Evolutionary conservation across 2,329 filamentous ascomycete genomes (phyloP).

Genomic region (Incumbomyces delicatus): DNA sequence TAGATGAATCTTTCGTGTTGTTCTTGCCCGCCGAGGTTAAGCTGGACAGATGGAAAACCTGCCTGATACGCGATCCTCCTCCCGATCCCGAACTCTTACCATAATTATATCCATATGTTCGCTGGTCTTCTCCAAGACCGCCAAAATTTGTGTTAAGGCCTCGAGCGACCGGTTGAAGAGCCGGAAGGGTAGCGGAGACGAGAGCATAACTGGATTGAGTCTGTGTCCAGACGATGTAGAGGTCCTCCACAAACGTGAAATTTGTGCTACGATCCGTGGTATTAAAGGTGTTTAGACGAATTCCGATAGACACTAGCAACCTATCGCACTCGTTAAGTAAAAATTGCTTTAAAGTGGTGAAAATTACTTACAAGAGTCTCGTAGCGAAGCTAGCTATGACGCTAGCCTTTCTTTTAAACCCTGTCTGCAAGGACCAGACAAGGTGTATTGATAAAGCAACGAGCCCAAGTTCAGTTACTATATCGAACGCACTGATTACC

Average conservation of each 20-base stretch:
- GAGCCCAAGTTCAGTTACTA: slow-evolving; percentile 27
- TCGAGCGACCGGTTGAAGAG: slow-evolving; percentile 28
- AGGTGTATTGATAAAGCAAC: slow-evolving; percentile 24
- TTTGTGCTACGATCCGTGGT: slow-evolving; percentile 24
- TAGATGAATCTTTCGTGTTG: no score
- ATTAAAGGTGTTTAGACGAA: slow-evolving; percentile 28
- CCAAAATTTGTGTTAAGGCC: slow-evolving; percentile 13
- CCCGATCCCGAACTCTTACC: no score
- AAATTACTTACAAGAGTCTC: no score
- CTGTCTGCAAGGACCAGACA: slow-evolving; percentile 26
- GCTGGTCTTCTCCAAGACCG: slow-evolving; percentile 7
- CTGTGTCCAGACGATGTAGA: slow-evolving; percentile 29
- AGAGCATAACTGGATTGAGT: slow-evolving; percentile 28
- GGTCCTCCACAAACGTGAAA: slow-evolving; percentile 28
- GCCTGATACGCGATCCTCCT: no score
- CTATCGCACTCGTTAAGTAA: slow-evolving; percentile 16
- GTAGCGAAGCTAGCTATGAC: no score
- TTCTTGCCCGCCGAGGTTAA: no score
- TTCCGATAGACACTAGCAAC: slow-evolving; percentile 27
- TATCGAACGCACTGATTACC: slow-evolving; percentile 26
- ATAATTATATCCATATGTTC: slow-evolving; percentile 1
- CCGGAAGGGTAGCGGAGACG: slow-evolving; percentile 29
- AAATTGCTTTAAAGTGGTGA: no score
- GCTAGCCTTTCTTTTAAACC: slow-evolving; percentile 8
- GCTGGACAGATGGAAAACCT: no score